Conservation (phyloP, 1,139 yeast species). For the Blastobotrys capitulatus region DNA sequence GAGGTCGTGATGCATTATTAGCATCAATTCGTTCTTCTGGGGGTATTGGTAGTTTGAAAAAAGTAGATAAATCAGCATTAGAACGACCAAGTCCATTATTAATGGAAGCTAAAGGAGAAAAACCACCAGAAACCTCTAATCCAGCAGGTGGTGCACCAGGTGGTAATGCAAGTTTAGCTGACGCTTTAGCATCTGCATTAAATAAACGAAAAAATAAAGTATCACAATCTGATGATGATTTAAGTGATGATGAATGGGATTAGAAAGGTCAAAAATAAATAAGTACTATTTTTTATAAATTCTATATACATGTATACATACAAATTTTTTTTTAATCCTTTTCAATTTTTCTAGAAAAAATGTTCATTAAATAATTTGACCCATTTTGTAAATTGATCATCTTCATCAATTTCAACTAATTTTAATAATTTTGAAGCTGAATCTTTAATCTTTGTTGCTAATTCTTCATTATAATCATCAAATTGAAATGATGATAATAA, state of each 20-base stretch:
- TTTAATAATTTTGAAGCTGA: not conserved
- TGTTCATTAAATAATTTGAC: constrained; percentile 12
- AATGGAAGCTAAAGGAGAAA: constrained; percentile 66
- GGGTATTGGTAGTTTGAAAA: constrained; percentile 62
- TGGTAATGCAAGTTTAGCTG: constrained; percentile 63
- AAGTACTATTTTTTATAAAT: not conserved
- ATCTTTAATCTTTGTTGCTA: constrained; percentile 1
- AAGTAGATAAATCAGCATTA: constrained; percentile 76
- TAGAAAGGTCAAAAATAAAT: too few relatives aligned
- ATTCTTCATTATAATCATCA: not conserved
- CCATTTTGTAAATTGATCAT: constrained; percentile 17
- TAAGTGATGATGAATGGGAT: constrained; percentile 65
- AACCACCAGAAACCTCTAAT: constrained; percentile 33
- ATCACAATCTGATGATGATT: constrained; percentile 81
- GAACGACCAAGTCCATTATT: constrained; percentile 71
- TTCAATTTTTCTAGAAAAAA: constrained; percentile 9
- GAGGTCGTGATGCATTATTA: constrained; percentile 72
- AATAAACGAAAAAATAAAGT: constrained; percentile 78
- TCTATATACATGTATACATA: not conserved
- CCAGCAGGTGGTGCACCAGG: constrained; percentile 36
- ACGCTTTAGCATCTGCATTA: constrained; percentile 83
- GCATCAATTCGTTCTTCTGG: constrained; percentile 82
- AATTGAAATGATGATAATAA: constrained; percentile 12
- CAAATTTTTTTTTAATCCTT: not conserved
- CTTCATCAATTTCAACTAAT: constrained; percentile 10